A percentile compares a stretch with the other conserved stretches of the same genome.
phyloP scores from a whole-genome alignment of 768 basidiomycete species.

The Lactarius pseudohatsudake region DNA sequence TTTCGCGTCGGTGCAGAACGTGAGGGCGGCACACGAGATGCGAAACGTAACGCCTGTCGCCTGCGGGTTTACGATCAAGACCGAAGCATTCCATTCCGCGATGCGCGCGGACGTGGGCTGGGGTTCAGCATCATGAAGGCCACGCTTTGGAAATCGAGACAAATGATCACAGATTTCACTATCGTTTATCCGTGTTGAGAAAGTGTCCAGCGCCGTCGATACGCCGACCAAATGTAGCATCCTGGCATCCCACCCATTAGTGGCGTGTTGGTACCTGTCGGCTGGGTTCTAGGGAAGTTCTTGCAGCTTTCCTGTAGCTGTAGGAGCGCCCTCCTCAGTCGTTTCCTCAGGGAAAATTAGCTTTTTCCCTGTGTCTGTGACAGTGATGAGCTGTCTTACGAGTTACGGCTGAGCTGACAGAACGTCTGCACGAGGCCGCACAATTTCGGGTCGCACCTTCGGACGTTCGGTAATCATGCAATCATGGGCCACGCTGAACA shows the following conservation, averaged over 20 bases:
- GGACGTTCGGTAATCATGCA: background rate
- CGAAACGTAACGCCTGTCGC: background rate
- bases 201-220: background rate
- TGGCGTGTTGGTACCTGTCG: background rate
- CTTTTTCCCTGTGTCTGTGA: background rate
- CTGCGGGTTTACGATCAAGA: background rate
- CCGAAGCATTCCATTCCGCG: conserved; percentile 3
- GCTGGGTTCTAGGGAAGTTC: background rate
- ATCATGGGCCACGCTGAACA: background rate
- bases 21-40: background rate
- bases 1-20: background rate
- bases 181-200: background rate
- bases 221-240: background rate
- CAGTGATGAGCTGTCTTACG: background rate
- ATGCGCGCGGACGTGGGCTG: background rate
- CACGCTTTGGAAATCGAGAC: background rate
- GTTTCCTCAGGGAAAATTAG: background rate
- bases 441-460: background rate
- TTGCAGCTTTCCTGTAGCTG: background rate
- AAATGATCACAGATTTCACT: background rate
- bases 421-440: background rate
- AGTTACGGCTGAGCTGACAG: conserved; percentile 1
- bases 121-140: background rate
- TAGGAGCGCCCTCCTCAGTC: background rate
- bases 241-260: background rate